Percentiles rank a stretch among this genome's conserved stretches.
These are phyloP conservation scores for Sporopachydermia lactativora DNA, from an alignment of 805 yeast genomes.

Conservation along the genomic window DNA sequence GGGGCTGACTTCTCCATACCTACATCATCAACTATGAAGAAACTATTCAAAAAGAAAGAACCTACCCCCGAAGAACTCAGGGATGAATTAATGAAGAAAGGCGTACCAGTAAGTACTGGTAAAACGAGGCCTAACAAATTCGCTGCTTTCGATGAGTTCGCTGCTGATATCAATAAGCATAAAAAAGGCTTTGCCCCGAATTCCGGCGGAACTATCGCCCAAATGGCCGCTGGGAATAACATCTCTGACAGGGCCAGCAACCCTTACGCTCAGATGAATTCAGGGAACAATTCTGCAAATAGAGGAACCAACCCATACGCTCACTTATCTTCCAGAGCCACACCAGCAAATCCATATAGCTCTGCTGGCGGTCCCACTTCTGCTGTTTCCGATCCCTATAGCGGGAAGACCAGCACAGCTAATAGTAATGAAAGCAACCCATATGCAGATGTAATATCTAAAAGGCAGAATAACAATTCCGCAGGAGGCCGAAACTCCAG, in stretches of 20 bases:
- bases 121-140: constrained; percentile 30
- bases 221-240: constrained; percentile 11
- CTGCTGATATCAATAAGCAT: constrained; percentile 24
- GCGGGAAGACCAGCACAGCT: too few relatives aligned
- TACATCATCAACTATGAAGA: constrained; percentile 32
- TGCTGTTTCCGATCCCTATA: too few relatives aligned
- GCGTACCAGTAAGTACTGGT: constrained; percentile 27
- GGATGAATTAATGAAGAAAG: constrained; percentile 25
- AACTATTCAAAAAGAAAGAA: constrained; percentile 33
- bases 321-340: constrained; percentile 2
- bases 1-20: too few relatives aligned
- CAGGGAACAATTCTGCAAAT: too few relatives aligned
- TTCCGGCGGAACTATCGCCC: constrained; percentile 29
- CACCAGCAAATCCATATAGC: neutral
- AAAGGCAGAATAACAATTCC: neutral
- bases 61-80: constrained; percentile 33
- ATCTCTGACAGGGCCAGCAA: constrained; percentile 9
- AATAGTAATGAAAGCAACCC: neutral
- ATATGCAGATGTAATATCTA: neutral
- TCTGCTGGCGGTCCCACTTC: neutral
- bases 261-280: neutral
- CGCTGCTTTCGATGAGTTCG: constrained; percentile 35
- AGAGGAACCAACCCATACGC: constrained; percentile 10
- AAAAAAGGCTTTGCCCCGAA: constrained; percentile 22
- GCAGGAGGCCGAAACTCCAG: neutral